Conservation (phyloP, 352 stramenopile genomes). For the Globisporangium yorkense region DNA sequence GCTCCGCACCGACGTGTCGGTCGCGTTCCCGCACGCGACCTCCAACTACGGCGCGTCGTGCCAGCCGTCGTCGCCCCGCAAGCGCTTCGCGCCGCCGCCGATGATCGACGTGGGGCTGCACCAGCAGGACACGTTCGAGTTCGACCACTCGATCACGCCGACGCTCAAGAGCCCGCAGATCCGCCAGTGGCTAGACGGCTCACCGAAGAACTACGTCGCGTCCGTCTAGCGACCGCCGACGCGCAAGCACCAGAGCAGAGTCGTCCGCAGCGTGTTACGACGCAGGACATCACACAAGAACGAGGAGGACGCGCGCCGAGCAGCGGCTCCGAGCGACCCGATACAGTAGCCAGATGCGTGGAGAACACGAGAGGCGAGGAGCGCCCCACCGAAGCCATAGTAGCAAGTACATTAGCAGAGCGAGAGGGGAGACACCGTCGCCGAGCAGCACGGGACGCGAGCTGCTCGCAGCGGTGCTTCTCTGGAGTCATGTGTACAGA, state of each 20-base stretch:
- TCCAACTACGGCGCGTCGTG: slow-evolving; percentile 36
- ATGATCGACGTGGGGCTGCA: slow-evolving; percentile 71
- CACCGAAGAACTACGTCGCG: slow-evolving; percentile 75
- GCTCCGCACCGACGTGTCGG: slow-evolving; percentile 73
- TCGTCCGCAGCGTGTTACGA: too few species aligned
- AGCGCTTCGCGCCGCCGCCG: slow-evolving; percentile 55
- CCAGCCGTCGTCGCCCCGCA: slow-evolving; percentile 59
- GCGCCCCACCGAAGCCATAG: not conserved
- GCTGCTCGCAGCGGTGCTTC: not conserved
- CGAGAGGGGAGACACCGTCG: not conserved
- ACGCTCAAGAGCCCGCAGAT: slow-evolving; percentile 84
- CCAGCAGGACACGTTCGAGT: slow-evolving; percentile 79
- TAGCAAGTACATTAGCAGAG: slow-evolving; percentile 2
- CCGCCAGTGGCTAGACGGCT: slow-evolving; percentile 77
- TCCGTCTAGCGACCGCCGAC: slow-evolving; percentile 40
- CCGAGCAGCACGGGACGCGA: not conserved
- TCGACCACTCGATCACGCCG: slow-evolving; percentile 82
- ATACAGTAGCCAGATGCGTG: not conserved
- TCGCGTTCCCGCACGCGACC: slow-evolving; percentile 68
- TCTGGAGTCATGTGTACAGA: slow-evolving; percentile 1
- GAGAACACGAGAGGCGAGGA: not conserved
- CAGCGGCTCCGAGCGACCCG: not conserved
- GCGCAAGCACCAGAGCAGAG: not conserved
- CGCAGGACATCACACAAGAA: too few species aligned
- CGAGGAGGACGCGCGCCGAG: not conserved